Conservation (phyloP, 768 basidiomycete species). For the Amanita brunnescens region DNA sequence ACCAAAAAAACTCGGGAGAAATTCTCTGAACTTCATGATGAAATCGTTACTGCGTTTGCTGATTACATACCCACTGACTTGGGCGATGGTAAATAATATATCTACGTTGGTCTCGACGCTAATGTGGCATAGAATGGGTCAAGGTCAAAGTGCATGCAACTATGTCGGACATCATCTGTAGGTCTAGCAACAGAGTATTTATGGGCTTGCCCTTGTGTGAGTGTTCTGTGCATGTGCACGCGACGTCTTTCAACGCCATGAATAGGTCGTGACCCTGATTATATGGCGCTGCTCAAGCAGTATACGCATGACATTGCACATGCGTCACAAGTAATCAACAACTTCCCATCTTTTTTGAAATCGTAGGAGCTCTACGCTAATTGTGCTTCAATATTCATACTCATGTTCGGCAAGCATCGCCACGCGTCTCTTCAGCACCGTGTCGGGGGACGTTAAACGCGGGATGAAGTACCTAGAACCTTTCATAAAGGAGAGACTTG, state of each 20-base stretch:
- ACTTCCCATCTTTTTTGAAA: constrained; percentile 18
- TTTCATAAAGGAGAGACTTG: constrained; percentile 18
- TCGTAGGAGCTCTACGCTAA: constrained; percentile 14
- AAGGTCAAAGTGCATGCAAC: constrained; percentile 10
- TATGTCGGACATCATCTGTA: constrained; percentile 16
- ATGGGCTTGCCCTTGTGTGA: constrained; percentile 21
- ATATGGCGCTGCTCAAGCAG: constrained; percentile 10
- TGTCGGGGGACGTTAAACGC: constrained; percentile 9
- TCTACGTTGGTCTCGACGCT: neutral
- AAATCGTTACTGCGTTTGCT: constrained; percentile 15
- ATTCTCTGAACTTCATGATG: constrained; percentile 19
- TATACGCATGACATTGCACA: constrained; percentile 12
- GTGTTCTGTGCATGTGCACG: neutral
- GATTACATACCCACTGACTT: constrained; percentile 9
- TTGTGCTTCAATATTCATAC: neutral
- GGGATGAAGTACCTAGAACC: constrained; percentile 19
- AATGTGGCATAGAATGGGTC: constrained; percentile 11
- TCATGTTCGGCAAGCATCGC: constrained; percentile 11
- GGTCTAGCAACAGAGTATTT: constrained; percentile 16
- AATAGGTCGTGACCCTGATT: constrained; percentile 17
- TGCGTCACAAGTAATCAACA: constrained; percentile 15
- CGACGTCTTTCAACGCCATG: no score
- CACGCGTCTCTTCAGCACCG: constrained; percentile 9
- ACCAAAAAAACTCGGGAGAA: constrained; percentile 19
- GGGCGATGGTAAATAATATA: neutral